A percentile compares a stretch with the other conserved stretches of the same genome.
phyloP scores from a whole-genome alignment of 1,284 basidiomycete species.

The Puccinia coronata region DNA sequence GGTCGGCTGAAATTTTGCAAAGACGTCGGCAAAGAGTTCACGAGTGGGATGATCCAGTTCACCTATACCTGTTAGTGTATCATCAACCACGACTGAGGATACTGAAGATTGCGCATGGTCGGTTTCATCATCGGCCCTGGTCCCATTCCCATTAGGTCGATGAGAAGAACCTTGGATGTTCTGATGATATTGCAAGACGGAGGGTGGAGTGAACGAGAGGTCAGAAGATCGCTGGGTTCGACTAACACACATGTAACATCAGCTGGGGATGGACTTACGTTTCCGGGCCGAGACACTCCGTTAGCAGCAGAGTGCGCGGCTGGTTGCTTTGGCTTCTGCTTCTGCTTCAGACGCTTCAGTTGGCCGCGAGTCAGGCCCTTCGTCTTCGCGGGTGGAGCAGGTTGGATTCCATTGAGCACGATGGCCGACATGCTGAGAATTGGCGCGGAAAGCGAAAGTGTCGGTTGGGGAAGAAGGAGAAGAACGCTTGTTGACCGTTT shows the following conservation, averaged over 20 bases:
- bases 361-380: conserved; percentile 54
- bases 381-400: neutral
- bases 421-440: conserved; percentile 18
- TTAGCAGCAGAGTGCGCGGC: neutral
- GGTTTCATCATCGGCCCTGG: conserved; percentile 2
- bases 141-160: neutral
- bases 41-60: conserved; percentile 41
- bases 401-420: neutral
- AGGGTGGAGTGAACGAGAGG: neutral
- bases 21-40: conserved; percentile 50
- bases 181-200: neutral
- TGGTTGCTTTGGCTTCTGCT: conserved; percentile 52
- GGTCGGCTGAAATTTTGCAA: conserved; percentile 49
- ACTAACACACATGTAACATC: too few species aligned
- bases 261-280: neutral
- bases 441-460: too few species aligned
- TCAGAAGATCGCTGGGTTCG: neutral
- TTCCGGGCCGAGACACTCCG: neutral
- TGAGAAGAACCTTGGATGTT: neutral
- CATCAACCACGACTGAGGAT: conserved; percentile 31
- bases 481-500: neutral
- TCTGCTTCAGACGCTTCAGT: conserved; percentile 56
- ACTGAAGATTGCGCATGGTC: conserved; percentile 1
- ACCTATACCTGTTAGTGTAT: conserved; percentile 30
- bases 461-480: neutral